Percentiles rank a stretch among this genome's conserved stretches.
Conservation (phyloP, 2,329 filamentous ascomycete species). For the Byssoonygena ceratinophila region DNA sequence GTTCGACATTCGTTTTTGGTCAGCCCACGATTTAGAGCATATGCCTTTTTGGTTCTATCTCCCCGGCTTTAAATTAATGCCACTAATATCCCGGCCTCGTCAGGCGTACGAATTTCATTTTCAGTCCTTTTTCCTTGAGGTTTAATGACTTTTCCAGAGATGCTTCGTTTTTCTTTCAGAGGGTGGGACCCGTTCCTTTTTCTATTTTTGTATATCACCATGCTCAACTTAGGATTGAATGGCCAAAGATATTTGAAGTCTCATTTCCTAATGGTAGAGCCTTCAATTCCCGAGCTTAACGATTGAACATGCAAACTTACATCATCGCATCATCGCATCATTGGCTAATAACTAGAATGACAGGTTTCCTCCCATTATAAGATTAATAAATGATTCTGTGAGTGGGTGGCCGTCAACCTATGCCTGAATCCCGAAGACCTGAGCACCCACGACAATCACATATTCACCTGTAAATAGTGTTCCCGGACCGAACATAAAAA, state of each 20-base stretch:
- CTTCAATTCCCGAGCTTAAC: too few relatives aligned
- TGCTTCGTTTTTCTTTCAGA: background rate
- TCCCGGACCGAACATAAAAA: too few relatives aligned
- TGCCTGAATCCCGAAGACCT: too few relatives aligned
- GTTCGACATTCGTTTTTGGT: background rate
- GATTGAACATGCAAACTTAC: too few relatives aligned
- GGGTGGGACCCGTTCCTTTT: background rate
- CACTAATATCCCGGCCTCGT: conserved; percentile 1
- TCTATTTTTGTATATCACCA: background rate
- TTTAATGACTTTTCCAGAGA: background rate
- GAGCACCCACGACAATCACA: too few relatives aligned
- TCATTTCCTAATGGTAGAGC: too few relatives aligned
- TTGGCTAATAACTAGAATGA: too few relatives aligned
- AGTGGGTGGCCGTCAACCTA: too few relatives aligned
- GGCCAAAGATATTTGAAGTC: background rate
- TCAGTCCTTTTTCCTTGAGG: background rate
- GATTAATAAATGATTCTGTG: too few relatives aligned
- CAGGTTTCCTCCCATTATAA: too few relatives aligned
- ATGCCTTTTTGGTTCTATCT: background rate
- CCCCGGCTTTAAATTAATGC: background rate
- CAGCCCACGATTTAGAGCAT: background rate
- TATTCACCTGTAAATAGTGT: too few relatives aligned
- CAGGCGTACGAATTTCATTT: conserved; percentile 12
- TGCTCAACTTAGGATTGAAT: background rate
- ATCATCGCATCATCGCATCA: too few relatives aligned